A percentile compares a stretch with the other conserved stretches of the same genome.
These are phyloP conservation scores for Aspergillus tubingensis DNA, from an alignment of 2,329 filamentous ascomycete species.

Conservation along the genomic window DNA sequence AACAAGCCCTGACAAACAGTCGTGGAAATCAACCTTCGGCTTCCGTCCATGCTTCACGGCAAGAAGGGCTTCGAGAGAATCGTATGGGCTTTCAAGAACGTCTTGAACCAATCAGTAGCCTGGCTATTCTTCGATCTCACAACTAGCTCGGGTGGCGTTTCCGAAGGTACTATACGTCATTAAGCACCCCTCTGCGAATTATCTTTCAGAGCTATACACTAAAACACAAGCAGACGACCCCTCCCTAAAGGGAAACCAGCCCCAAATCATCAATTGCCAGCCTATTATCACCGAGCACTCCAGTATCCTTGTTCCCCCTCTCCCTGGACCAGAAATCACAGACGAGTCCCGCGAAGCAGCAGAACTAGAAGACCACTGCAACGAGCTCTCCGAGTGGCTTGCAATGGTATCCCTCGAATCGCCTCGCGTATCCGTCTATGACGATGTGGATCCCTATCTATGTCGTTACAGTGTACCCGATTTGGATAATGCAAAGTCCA, in stretches of 20 bases:
- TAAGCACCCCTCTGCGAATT: neutral
- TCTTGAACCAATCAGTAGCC: constrained; percentile 64
- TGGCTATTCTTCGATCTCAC: constrained; percentile 77
- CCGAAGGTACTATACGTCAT: constrained; percentile 45
- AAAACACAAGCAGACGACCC: constrained; percentile 26
- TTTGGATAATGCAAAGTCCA: constrained; percentile 22
- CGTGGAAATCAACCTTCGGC: constrained; percentile 73
- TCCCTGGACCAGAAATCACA: constrained; percentile 30
- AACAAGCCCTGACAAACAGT: constrained; percentile 49
- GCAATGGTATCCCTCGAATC: constrained; percentile 54
- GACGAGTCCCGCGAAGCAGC: constrained; percentile 37
- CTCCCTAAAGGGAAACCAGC: constrained; percentile 42
- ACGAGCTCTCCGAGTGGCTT: constrained; percentile 65
- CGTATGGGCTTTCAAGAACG: constrained; percentile 75
- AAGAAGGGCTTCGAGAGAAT: constrained; percentile 81
- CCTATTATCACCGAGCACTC: constrained; percentile 26
- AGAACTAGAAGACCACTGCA: constrained; percentile 61
- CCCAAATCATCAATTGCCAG: constrained; percentile 37
- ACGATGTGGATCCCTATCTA: constrained; percentile 47
- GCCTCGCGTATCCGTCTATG: constrained; percentile 38
- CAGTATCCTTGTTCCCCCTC: constrained; percentile 33
- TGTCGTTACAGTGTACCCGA: constrained; percentile 46
- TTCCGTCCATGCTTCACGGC: constrained; percentile 75
- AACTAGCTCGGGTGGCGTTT: constrained; percentile 24
- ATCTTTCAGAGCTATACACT: neutral